Evolutionary conservation across 129 eudicot species (phyloP).

Genomic region (Flaveria ramosissima): DNA sequence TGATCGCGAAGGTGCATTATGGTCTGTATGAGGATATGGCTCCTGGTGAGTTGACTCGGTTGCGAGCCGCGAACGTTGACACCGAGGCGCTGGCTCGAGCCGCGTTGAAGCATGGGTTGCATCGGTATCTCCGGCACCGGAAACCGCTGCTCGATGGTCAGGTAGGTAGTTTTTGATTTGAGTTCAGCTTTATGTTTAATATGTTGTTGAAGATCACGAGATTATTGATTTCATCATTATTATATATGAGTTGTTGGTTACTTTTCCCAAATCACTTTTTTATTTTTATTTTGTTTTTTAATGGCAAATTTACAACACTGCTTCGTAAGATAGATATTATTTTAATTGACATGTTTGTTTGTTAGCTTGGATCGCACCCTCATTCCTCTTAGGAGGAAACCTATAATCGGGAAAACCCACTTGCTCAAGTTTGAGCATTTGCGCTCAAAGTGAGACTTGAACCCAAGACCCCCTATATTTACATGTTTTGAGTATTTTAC

Average conservation of each 20-base stretch:
- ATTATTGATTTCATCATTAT: too few species aligned
- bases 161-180: constrained; percentile 36
- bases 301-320: too few species aligned
- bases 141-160: constrained; percentile 40
- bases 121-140: constrained; percentile 51
- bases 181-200: background rate
- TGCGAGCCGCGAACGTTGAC: constrained; percentile 64
- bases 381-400: too few species aligned
- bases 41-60: constrained; percentile 57
- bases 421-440: too few species aligned
- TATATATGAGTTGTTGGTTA: too few species aligned
- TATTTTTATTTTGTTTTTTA: background rate
- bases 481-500: too few species aligned
- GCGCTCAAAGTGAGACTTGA: too few species aligned
- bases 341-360: too few species aligned
- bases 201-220: background rate
- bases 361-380: too few species aligned
- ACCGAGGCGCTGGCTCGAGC: constrained; percentile 73
- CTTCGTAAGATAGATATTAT: too few species aligned
- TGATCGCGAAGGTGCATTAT: constrained; percentile 42
- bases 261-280: background rate
- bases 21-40: constrained; percentile 39
- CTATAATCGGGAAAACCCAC: too few species aligned
- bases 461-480: too few species aligned
- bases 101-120: constrained; percentile 39